Evolutionary conservation across 352 stramenopile species (phyloP), one percentile per base, ranked within the genome.

Genomic region (Peronospora destructor): DNA sequence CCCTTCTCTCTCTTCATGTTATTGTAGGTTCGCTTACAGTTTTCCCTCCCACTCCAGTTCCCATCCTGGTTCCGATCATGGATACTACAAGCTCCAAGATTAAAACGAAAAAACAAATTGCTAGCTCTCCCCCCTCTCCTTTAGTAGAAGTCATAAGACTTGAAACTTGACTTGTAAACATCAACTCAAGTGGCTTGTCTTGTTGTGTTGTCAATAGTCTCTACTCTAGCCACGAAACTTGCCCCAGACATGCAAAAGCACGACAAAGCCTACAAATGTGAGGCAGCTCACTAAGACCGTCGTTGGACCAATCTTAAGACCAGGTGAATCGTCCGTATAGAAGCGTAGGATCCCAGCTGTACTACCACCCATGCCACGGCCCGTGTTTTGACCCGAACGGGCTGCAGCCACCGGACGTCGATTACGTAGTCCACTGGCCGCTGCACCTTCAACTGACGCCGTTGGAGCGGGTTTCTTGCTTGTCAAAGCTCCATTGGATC

Each of bases 231-330:
- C 73, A 63, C 81, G 91, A 77, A 98, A 97, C 73, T 98, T 98
- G 64, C 94, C 94, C 87, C 89, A 97, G 61, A 98, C 96, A 71
- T 98, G 94, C 53, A 98, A 84, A 57, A 98, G 74, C 53, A 98
- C 94, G 40, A 98, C 94, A 51, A 97, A 91, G 52, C 91, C 94
- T 45, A 98, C 93, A 67, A 98, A 98, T 48, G 90, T 83, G 50
- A 98, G 76, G 60, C 85, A 97, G 46, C 91, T 84, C 38, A 98
- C 89, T 57, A 98, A 80, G 59, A 98, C 92, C 14, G 90, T 96
- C 39, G 91, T 98, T 32, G 94, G 94, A 55, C 91, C 92, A 53
- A 98, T 94, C 76, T 97, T 96, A 44, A 98, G 73, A 47, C 94
- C 93, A 16, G 94, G 92, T 53, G 91, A 97, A 72, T 98, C 94